Conservation (phyloP, 23 red algal species). For the Cyanidiococcus yangmingshanensis region DNA sequence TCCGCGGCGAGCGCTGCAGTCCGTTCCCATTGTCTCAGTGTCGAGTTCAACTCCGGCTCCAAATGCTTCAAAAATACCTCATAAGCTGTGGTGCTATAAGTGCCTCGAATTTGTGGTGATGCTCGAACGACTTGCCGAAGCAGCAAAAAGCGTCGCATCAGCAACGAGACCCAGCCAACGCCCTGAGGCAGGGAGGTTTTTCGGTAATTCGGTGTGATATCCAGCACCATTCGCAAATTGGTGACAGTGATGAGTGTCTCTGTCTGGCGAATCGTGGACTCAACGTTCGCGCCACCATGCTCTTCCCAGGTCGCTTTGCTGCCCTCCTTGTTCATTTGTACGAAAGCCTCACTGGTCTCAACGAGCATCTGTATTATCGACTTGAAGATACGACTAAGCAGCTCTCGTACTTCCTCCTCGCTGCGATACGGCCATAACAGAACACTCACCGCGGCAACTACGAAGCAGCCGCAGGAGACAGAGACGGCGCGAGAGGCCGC, state of each 20-base stretch:
- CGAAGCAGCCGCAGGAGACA: conserved; percentile 29
- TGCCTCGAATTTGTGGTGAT: conserved; percentile 8
- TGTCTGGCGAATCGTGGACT: conserved; percentile 12
- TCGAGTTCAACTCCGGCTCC: conserved; percentile 16
- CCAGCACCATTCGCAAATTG: conserved; percentile 9
- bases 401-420: conserved; percentile 12
- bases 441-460: conserved; percentile 19
- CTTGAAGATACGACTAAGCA: not conserved
- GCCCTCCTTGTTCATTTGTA: conserved; percentile 21
- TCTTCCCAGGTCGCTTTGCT: conserved; percentile 20
- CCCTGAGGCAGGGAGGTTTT: conserved; percentile 18
- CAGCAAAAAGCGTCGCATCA: conserved; percentile 18
- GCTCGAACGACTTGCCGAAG: conserved; percentile 22
- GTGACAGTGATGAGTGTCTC: conserved; percentile 15
- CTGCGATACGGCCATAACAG: conserved; percentile 31
- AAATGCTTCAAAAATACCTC: conserved; percentile 30
- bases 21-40: not conserved
- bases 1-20: not conserved
- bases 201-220: conserved; percentile 33
- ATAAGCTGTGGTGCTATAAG: conserved; percentile 25
- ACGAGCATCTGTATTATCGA: not conserved
- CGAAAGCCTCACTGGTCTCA: conserved; percentile 11
- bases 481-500: conserved; percentile 28
- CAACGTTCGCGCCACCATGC: not conserved
- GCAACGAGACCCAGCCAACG: not conserved